A percentile compares a stretch with the other conserved stretches of the same genome.
These are phyloP conservation scores for Musa balbisiana DNA, from an alignment of 202 grass and related monocot species.

Conservation along the genomic window DNA sequence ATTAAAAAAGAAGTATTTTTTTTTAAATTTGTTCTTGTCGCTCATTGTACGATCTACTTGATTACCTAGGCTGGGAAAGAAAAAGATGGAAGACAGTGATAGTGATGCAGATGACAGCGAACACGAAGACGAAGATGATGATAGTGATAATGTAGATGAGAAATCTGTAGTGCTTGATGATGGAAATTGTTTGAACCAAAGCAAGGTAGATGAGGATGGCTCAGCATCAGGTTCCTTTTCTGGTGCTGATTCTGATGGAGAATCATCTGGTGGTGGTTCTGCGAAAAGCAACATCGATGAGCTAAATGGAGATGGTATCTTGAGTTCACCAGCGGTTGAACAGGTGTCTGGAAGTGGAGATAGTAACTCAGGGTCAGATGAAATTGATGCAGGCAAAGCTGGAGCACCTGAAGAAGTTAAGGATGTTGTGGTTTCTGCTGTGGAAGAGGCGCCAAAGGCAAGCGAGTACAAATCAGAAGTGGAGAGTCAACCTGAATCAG, in stretches of 20 bases:
- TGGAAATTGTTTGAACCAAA: conserved; percentile 44
- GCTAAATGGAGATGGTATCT: conserved; percentile 24
- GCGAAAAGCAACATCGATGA: conserved; percentile 35
- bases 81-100: conserved; percentile 63
- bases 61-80: conserved; percentile 81
- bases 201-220: conserved; percentile 35
- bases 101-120: conserved; percentile 53
- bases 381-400: conserved; percentile 28
- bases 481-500: background rate
- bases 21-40: background rate
- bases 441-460: conserved; percentile 23
- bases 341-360: conserved; percentile 26
- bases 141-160: conserved; percentile 24
- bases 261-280: conserved; percentile 46
- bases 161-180: conserved; percentile 63
- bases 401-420: conserved; percentile 27
- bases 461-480: conserved; percentile 21
- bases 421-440: conserved; percentile 20
- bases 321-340: conserved; percentile 16
- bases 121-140: conserved; percentile 50
- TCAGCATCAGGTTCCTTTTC: conserved; percentile 38
- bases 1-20: background rate
- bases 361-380: conserved; percentile 34
- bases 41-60: background rate
- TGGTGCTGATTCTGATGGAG: conserved; percentile 44